phyloP scores from a whole-genome alignment of 805 yeast genomes.

The Suhomyces faveliae region DNA sequence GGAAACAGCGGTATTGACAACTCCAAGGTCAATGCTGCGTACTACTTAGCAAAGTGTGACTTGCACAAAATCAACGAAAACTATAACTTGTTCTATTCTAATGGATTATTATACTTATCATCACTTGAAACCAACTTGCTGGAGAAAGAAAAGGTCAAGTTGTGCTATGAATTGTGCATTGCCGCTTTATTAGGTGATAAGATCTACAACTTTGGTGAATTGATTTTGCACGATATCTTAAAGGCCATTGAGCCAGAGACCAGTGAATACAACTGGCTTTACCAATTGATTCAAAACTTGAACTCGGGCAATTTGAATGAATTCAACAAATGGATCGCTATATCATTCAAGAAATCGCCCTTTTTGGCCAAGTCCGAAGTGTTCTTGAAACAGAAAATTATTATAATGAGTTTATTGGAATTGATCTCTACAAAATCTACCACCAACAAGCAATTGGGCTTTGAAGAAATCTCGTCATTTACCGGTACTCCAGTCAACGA shows the following conservation, averaged over 20 bases:
- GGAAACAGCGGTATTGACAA: slow-evolving; percentile 26
- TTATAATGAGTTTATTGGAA: slow-evolving; percentile 89
- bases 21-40: slow-evolving; percentile 75
- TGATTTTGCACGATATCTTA: slow-evolving; percentile 84
- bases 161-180: slow-evolving; percentile 68
- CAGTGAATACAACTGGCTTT: slow-evolving; percentile 64
- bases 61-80: slow-evolving; percentile 72
- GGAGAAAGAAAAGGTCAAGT: slow-evolving; percentile 29
- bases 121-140: slow-evolving; percentile 53
- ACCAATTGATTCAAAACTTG: slow-evolving; percentile 64
- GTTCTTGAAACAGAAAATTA: slow-evolving; percentile 84
- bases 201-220: slow-evolving; percentile 94
- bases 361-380: slow-evolving; percentile 55
- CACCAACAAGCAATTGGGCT: slow-evolving; percentile 69
- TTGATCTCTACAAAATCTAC: slow-evolving; percentile 76
- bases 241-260: slow-evolving; percentile 42
- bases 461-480: slow-evolving; percentile 62
- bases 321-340: slow-evolving; percentile 53
- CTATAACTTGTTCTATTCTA: slow-evolving; percentile 77
- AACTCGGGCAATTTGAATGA: slow-evolving; percentile 73
- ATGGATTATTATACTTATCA: slow-evolving; percentile 78
- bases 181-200: slow-evolving; percentile 89
- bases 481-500: slow-evolving; percentile 70
- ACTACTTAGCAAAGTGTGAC: slow-evolving; percentile 75
- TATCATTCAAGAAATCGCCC: slow-evolving; percentile 45